Base-by-base conservation (phyloP, 2,329 filamentous ascomycete genomes). In the Trichoderma lentiforme region DNA sequence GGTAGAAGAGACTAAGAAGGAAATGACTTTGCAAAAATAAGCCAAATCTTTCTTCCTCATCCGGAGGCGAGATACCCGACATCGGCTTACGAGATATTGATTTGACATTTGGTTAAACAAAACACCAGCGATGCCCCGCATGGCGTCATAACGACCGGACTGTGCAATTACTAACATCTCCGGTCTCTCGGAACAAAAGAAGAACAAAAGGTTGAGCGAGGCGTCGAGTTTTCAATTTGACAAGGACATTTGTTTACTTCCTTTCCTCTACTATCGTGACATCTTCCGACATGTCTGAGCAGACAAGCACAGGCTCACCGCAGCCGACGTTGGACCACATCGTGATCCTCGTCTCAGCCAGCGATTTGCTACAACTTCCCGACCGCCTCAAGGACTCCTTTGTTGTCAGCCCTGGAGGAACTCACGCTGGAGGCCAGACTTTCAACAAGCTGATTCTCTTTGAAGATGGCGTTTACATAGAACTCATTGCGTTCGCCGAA, bases 381-480 rank as follows among this genome's bases (percentile, higher is more conserved):
- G 18, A 79, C 1, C 87, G 83, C 80, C 80, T 92, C 43, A 82
- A 83, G 2, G 77, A 84, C 6, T 81, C 85, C 63, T 90, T 92
- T 80, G 86, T 84, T 62, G 80, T 92, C 69, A 85, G 86, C 36
- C 83, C 87, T 3, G 90, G 91, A 69, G 90, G 90, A 43, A 83
- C 81, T 18, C 90, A 92, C 76, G 86, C 88, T 9, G 90, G 90
- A 73, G 86, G 86, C 15, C 82, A 82, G 74, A 92, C 86, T 1
- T 86, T 85, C 73, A 92, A 92, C 80, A 86, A 85, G 57, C 86
- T 92, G 21, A 85, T 92, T 24, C 80, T 91, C 15, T 86, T 93
- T 72, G 76, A 82, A 30, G 90, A 92, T 75, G 90, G 90, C 34
- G 86, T 86, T 26, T 92, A 92, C 80, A 82, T 93, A 68, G 90